A percentile compares a stretch with the other conserved stretches of the same genome.
phyloP scores from a whole-genome alignment of 768 basidiomycete species.

The Trametes cubensis region DNA sequence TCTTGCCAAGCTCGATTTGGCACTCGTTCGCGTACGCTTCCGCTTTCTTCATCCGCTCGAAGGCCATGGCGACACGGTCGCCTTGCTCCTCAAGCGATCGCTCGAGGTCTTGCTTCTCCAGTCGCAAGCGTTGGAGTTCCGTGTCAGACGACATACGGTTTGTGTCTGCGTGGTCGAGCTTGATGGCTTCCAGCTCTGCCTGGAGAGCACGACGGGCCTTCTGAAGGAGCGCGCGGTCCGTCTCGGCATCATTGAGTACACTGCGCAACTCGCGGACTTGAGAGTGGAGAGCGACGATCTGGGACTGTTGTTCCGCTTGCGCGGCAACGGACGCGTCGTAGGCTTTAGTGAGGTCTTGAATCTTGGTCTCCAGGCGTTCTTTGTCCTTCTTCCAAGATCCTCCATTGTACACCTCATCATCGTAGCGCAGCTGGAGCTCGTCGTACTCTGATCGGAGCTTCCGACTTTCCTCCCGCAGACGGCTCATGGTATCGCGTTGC shows the following conservation, averaged over 20 bases:
- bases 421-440: constrained; percentile 70
- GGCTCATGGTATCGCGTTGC: constrained; percentile 73
- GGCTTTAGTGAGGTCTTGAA: constrained; percentile 70
- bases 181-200: constrained; percentile 79
- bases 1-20: constrained; percentile 73
- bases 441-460: constrained; percentile 78
- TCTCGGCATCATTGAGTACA: constrained; percentile 84
- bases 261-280: constrained; percentile 83
- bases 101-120: constrained; percentile 83
- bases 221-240: constrained; percentile 75
- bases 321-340: constrained; percentile 72
- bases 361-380: constrained; percentile 84
- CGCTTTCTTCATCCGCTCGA: constrained; percentile 80
- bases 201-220: constrained; percentile 82
- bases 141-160: constrained; percentile 70
- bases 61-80: constrained; percentile 70
- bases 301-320: constrained; percentile 80
- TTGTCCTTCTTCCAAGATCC: constrained; percentile 87
- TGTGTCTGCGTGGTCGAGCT: constrained; percentile 71
- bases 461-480: constrained; percentile 78
- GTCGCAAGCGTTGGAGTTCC: constrained; percentile 71
- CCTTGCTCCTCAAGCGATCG: constrained; percentile 77
- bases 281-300: constrained; percentile 81
- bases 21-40: constrained; percentile 76
- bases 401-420: constrained; percentile 77